Evolutionary conservation across 148 eudicot genomes (phyloP), one percentile per base, ranked within the genome.

Genomic region (Chenopodium album): DNA sequence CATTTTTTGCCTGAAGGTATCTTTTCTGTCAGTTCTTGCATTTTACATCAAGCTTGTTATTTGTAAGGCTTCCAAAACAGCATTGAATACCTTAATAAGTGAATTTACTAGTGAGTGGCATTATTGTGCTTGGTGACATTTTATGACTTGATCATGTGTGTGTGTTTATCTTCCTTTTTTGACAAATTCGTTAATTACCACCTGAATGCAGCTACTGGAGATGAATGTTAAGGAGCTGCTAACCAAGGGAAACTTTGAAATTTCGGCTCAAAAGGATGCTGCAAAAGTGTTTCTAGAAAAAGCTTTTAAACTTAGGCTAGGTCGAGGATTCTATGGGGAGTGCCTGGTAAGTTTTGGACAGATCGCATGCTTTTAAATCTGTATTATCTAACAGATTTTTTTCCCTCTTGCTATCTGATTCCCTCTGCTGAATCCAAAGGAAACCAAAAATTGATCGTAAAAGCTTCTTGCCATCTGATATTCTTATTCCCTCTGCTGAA

Each of bases 291-390:
- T 92, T 77, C 82, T 92, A 69, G 73, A 79, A 69, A 93, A 90
- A 83, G 83, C 87, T 78, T 93, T 93, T 76, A 90, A 82, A 85
- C 87, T 95, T 85, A 90, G 84, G 73, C 82, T 93, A 62, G 98
- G 98, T 67, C 85, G 90, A 86, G 98, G 97, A 79, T 75, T 92
- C 66, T 93, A 92, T 80, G 98, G 98, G 78, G 96, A 95, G 80
- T 95, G 98, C 85, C 87, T 93, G 89, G 98, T 93, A 93, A 83
- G 68, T 68, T 78, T 64, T 77, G 62, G 79, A 73, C 14, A n/a
- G 22, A 62, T 83, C 52, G 81, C 37, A 20, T 6, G 19, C 70
- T 71, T 74, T 48, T 50, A 47, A 77, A 41, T 75, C 67, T 74
- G 74, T 79, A 44, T 62, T 5, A 10, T 47, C 23, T 74, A 44